Conservation (phyloP, 371 early-diverging fungal genomes). For the Mortierella sp. region DNA sequence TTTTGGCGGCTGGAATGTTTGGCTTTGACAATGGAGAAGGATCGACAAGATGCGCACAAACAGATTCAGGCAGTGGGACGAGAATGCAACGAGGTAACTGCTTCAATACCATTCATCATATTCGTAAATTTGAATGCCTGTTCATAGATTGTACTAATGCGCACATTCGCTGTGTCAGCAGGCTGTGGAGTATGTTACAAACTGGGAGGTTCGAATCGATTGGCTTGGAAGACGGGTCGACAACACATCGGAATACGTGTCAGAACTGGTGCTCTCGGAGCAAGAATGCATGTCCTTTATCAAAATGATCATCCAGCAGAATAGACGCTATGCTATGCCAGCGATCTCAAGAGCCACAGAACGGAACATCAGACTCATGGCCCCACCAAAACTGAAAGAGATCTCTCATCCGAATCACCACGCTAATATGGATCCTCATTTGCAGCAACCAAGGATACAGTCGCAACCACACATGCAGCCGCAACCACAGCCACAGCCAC, state of each 20-base stretch:
- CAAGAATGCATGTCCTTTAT: slow-evolving; percentile 55
- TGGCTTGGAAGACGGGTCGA: slow-evolving; percentile 40
- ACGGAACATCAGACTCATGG: slow-evolving; percentile 39
- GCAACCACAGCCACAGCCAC: slow-evolving; percentile 13
- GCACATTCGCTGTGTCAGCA: not conserved
- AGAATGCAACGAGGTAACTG: slow-evolving; percentile 31
- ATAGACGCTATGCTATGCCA: slow-evolving; percentile 42
- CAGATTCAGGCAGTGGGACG: slow-evolving; percentile 31
- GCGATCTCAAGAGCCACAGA: slow-evolving; percentile 46
- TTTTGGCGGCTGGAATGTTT: slow-evolving; percentile 50
- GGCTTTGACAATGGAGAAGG: slow-evolving; percentile 46
- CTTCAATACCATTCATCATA: too few species aligned
- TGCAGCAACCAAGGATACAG: not conserved
- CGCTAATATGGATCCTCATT: not conserved
- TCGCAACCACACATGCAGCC: slow-evolving; percentile 4
- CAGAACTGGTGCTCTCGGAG: slow-evolving; percentile 49
- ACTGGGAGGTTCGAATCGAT: slow-evolving; percentile 52
- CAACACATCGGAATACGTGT: slow-evolving; percentile 51
- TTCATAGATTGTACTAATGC: too few species aligned
- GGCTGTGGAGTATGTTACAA: slow-evolving; percentile 34
- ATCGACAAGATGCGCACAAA: slow-evolving; percentile 37
- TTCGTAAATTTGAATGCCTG: too few species aligned
- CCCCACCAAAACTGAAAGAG: slow-evolving; percentile 30
- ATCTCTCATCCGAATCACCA: slow-evolving; percentile 16
- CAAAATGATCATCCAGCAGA: slow-evolving; percentile 52